phyloP scores from a whole-genome alignment of 140 eudicot species.

The Eryngium alpinum region DNA sequence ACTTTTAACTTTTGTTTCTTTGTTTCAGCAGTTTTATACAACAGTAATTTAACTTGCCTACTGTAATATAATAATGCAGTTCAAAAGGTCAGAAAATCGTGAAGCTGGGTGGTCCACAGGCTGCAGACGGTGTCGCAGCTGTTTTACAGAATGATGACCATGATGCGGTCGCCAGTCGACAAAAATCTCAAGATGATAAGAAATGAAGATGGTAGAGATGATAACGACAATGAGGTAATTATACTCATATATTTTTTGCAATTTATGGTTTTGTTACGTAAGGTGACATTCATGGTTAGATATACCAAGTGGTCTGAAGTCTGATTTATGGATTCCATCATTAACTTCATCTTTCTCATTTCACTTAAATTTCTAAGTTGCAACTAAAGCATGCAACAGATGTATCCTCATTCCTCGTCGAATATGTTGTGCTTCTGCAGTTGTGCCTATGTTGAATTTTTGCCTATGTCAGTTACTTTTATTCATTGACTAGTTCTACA shows the following conservation, averaged over 20 bases:
- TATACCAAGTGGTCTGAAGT: not conserved
- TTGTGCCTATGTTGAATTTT: not conserved
- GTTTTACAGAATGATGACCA: constrained; percentile 55
- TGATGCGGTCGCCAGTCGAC: constrained; percentile 81
- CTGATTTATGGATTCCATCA: not conserved
- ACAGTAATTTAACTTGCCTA: not conserved
- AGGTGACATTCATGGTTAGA: not conserved
- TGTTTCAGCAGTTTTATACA: not conserved
- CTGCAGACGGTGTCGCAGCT: constrained; percentile 71
- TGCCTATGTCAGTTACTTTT: not conserved
- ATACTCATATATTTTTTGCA: not conserved
- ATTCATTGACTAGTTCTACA: not conserved
- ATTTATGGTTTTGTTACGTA: not conserved
- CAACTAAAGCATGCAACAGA: too few species aligned
- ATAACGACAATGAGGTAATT: constrained; percentile 80
- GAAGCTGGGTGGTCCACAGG: constrained; percentile 61
- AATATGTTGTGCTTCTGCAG: not conserved
- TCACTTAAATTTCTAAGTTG: too few species aligned
- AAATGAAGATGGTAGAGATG: constrained; percentile 72
- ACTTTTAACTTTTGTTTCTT: not conserved
- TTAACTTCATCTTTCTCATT: not conserved
- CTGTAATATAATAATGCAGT: constrained; percentile 33
- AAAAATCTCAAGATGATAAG: constrained; percentile 81
- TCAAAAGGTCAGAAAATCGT: constrained; percentile 73
- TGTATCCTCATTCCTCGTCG: not conserved